These are phyloP conservation scores for Aspergillus nanangensis DNA, from an alignment of 495 filamentous ascomycete species.

Conservation along the genomic window DNA sequence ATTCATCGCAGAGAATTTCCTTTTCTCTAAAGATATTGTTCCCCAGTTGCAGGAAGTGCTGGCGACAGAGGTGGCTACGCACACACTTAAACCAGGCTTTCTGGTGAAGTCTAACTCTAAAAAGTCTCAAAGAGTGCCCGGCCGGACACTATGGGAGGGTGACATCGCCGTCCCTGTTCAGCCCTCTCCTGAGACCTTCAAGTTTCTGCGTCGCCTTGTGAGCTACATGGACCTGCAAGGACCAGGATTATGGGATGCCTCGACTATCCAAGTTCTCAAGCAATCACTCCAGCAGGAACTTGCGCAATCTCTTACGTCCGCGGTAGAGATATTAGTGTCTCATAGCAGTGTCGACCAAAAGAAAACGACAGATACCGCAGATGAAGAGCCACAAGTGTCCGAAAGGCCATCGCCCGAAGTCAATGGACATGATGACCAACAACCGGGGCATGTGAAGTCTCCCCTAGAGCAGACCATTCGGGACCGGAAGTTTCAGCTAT, in stretches of 20 bases:
- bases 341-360: background rate
- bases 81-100: constrained; percentile 10
- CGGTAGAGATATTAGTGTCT: constrained; percentile 11
- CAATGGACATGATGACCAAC: constrained; percentile 4
- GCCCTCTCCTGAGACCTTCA: constrained; percentile 73
- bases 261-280: constrained; percentile 63
- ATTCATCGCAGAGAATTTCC: constrained; percentile 32
- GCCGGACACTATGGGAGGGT: constrained; percentile 72
- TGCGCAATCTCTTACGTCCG: constrained; percentile 15
- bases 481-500: constrained; percentile 64
- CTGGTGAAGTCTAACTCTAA: constrained; percentile 5
- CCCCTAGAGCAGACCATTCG: constrained; percentile 16
- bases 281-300: constrained; percentile 35
- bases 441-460: constrained; percentile 3
- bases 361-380: no score
- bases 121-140: constrained; percentile 23
- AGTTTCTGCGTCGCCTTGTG: constrained; percentile 62
- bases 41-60: constrained; percentile 56
- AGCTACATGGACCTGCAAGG: constrained; percentile 65
- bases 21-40: constrained; percentile 40
- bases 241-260: constrained; percentile 77
- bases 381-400: background rate
- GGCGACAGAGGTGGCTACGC: constrained; percentile 27
- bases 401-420: constrained; percentile 1
- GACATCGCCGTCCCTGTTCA: constrained; percentile 72